Evolutionary conservation across 1,284 basidiomycete species (phyloP), one percentile per base, ranked within the genome.

Genomic region (Sphaerobolus stellatus): DNA sequence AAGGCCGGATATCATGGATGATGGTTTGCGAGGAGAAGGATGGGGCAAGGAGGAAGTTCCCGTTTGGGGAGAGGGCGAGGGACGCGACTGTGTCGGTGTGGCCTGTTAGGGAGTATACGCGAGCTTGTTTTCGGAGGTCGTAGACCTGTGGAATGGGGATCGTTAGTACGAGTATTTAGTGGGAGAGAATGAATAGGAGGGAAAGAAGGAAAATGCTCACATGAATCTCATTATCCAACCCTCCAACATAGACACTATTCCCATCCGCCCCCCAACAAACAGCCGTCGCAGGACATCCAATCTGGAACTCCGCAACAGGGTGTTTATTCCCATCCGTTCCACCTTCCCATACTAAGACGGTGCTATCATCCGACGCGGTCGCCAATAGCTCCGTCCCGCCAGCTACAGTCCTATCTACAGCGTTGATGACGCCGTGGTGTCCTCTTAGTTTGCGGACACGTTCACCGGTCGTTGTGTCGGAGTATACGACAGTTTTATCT

Each of bases 261-360:
- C 91, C 94, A 65, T 97, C 94, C 36, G 82, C 83, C 62, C 90
- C 89, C 93, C 92, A 97, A 65, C 88, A 90, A 0, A 96, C 93
- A 1, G 88, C 80, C n/a, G 94, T 97, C 27, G 92, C 88, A 0
- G 94, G 94, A 64, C 90, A 90, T 2, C 90, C 90, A 45, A 96
- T 67, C 60, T 93, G 86, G 63, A 93, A 89, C 30, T 86, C 83
- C 20, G 86, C 85, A 13, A 96, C 82, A 22, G 89, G 80, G 7
- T 83, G 75, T 69, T 93, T 95, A 1, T 74, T 69, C n/a, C 84
- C 86, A 28, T 92, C 83, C 5, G 86, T 83, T 1, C 84, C 81
- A 5, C 86, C 86, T 59, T 94, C 92, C 92, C 93, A 97, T 4
- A 97, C 76, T 53, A 88, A 82, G 24, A 95, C 91, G 0, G 86